Percentiles rank a stretch among this genome's conserved stretches.
Conservation (phyloP, 306 rosid species). For the Cicer bijugum region DNA sequence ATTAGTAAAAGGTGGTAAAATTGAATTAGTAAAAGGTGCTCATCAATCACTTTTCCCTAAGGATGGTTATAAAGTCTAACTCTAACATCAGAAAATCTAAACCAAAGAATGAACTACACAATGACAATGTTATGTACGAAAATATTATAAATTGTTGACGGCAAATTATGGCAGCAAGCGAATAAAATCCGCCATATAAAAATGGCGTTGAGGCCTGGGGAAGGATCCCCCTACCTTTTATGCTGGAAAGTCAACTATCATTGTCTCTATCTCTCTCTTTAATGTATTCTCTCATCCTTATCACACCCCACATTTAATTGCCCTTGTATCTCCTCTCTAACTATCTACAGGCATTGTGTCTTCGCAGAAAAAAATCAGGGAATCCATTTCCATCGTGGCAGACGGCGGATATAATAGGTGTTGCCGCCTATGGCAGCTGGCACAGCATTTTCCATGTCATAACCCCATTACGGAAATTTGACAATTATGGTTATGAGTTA, state of each 20-base stretch:
- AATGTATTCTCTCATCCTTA: not conserved
- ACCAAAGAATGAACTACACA: not conserved
- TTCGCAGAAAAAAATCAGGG: not conserved
- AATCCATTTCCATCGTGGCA: not conserved
- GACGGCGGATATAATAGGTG: not conserved
- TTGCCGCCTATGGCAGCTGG: not conserved
- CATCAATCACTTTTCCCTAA: not conserved
- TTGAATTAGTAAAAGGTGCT: slow-evolving; percentile 10
- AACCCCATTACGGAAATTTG: not conserved
- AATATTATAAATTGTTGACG: not conserved
- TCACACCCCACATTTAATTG: not conserved
- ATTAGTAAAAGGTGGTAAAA: not conserved
- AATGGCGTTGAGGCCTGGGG: not conserved
- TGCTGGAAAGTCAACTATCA: not conserved
- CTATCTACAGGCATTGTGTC: not conserved
- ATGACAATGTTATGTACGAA: no score
- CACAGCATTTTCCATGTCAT: not conserved
- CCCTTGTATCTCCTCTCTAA: not conserved
- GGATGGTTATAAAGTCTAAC: not conserved
- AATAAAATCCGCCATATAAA: not conserved
- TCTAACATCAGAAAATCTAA: not conserved
- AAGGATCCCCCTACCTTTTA: not conserved
- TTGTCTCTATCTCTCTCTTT: slow-evolving; percentile 2
- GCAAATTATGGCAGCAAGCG: not conserved
- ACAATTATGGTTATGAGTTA: not conserved